Evolutionary conservation across 2,329 filamentous ascomycete species (phyloP), one percentile per base, ranked within the genome.

Genomic region (Penicillium hesseltinei): DNA sequence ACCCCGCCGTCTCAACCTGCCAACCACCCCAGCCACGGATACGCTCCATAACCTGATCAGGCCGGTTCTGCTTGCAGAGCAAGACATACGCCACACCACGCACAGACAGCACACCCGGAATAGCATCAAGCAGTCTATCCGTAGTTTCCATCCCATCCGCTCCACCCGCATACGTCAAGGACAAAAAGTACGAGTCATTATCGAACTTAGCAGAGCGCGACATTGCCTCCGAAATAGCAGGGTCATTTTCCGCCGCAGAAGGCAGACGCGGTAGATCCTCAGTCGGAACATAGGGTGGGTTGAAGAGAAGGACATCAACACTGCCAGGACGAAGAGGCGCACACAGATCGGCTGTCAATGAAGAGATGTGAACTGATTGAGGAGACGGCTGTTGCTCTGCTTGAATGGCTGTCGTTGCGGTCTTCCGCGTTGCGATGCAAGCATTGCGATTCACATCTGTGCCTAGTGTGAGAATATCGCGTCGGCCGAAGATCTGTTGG

Each of bases 231-330:
- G 63, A 63, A 2, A 67, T 66, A 70, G 72, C 50, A 58, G 65
- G 54, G 49, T 66, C 54, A 45, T 66, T 60, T 19, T 66, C 61
- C 15, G 59, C 56, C 6, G 62, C 54, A 1, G 61, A 61, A 6
- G 81, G 75, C 36, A 83, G 74, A 25, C 75, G 72, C 1, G 93
- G 92, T 58, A 95, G 77, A 40, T 86, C 84, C 27, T 88, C 82
- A 2, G 92, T 95, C 2, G 94, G 94, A 15, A 99, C 94, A 72
- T 99, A 99, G 0, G 94, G 94, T 52, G 94, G 94, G 71, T 99
- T 99, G 81, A 97, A 99, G 29, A 99, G 83, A 61, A 99, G 81
- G 11, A 99, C 82, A 71, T 99, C 94, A 5, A 96, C 82, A 39
- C 77, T 75, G 2, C 81, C 78, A 0, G 77, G 70, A 8, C 82